phyloP scores from a whole-genome alignment of 2,329 filamentous ascomycete species.

The Pyricularia sp. region DNA sequence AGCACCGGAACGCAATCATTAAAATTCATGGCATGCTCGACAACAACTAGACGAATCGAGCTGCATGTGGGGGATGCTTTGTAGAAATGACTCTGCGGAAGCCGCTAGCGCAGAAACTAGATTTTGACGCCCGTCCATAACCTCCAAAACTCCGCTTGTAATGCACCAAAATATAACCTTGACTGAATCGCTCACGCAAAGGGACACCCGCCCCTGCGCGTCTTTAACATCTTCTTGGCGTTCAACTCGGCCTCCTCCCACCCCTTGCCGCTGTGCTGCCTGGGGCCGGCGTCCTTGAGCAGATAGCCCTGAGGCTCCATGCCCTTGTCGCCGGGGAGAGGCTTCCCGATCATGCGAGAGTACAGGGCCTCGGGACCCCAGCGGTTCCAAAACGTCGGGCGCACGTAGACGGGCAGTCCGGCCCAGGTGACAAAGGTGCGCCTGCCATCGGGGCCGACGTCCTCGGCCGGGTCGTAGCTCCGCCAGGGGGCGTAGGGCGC shows the following conservation, averaged over 20 bases:
- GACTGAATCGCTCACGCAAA: neutral
- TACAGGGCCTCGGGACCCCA: constrained; percentile 51
- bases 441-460: constrained; percentile 25
- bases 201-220: neutral
- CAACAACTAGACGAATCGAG: too few relatives aligned
- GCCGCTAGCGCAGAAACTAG: too few relatives aligned
- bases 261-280: constrained; percentile 41
- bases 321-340: constrained; percentile 32
- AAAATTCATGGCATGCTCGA: too few relatives aligned
- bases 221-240: neutral
- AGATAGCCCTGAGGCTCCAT: constrained; percentile 41
- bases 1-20: too few relatives aligned
- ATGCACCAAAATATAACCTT: neutral
- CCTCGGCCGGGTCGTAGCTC: neutral
- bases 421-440: constrained; percentile 10
- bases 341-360: constrained; percentile 30
- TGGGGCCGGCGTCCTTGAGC: constrained; percentile 54
- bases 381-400: constrained; percentile 48
- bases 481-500: constrained; percentile 17
- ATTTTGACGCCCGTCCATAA: too few relatives aligned
- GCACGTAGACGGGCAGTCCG: constrained; percentile 51
- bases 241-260: constrained; percentile 25
- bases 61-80: too few relatives aligned
- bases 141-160: too few relatives aligned
- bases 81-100: too few relatives aligned